A percentile compares a stretch with the other conserved stretches of the same genome.
Evolutionary conservation across 352 stramenopile species (phyloP).

Genomic region (Globisporangium abappressorium): DNA sequence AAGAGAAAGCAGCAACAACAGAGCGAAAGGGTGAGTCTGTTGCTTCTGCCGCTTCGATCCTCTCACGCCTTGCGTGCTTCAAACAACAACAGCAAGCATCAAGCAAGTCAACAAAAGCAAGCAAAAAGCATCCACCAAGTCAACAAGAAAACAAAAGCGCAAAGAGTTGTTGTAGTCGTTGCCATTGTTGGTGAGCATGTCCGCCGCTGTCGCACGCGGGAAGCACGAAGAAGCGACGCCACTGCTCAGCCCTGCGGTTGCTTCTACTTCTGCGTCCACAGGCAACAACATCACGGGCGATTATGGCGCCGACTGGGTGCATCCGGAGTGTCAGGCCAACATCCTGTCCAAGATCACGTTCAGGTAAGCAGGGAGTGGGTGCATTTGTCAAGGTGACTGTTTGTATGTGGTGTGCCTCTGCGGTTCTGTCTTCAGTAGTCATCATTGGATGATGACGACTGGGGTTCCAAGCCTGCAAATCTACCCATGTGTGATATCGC

Average conservation of each 20-base stretch:
- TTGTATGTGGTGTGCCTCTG: background rate
- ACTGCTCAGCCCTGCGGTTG: background rate
- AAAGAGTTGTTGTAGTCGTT: too few relatives aligned
- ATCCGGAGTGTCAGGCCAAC: conserved; percentile 5
- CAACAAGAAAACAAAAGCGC: background rate
- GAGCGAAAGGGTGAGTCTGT: background rate
- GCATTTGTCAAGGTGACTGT: background rate
- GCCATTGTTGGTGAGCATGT: background rate
- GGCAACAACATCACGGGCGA: background rate
- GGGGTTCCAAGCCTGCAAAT: background rate
- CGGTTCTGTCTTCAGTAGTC: background rate
- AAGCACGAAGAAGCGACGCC: background rate
- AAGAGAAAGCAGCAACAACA: background rate
- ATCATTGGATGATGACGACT: background rate
- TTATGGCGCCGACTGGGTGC: background rate
- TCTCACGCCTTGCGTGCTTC: background rate
- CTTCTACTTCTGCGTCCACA: background rate
- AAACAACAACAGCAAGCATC: background rate
- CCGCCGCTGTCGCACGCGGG: background rate
- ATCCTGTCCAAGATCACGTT: conserved; percentile 18
- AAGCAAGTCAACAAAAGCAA: background rate
- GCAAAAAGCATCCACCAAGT: background rate
- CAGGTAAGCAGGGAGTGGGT: background rate
- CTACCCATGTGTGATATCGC: background rate
- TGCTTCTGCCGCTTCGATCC: background rate